Conservation (phyloP, 139 green algal species). For the Picochlorum sp. region DNA sequence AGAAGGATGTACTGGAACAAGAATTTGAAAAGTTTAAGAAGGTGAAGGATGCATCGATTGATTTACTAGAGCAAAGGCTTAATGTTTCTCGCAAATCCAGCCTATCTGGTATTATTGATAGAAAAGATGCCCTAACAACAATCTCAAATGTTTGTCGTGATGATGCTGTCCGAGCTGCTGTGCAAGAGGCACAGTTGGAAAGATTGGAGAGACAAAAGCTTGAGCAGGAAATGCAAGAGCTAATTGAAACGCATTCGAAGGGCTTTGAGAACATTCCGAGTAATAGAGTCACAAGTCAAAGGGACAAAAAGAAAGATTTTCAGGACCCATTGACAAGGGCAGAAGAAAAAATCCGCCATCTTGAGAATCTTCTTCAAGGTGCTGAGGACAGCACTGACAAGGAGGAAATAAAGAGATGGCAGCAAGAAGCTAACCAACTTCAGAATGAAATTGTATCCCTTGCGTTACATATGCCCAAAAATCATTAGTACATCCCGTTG, state of each 20-base stretch:
- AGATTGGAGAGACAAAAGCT: neutral
- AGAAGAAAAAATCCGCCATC: neutral
- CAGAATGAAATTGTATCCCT: neutral
- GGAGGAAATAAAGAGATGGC: neutral
- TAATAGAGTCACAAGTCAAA: neutral
- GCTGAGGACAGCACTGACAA: neutral
- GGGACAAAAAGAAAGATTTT: too few relatives aligned
- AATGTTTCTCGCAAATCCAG: neutral
- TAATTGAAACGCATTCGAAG: neutral
- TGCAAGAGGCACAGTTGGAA: constrained; percentile 4
- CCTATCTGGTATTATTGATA: neutral
- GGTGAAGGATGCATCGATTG: neutral
- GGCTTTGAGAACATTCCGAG: neutral
- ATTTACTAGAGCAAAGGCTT: neutral
- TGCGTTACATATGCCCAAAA: neutral
- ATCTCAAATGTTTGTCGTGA: neutral
- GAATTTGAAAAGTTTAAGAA: neutral
- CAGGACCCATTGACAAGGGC: neutral
- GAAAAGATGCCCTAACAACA: neutral
- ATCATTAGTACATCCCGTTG: too few relatives aligned
- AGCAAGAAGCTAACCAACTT: neutral
- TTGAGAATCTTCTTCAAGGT: neutral
- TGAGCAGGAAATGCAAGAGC: neutral
- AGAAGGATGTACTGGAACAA: neutral
- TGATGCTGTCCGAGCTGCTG: neutral